phyloP scores from a whole-genome alignment of 768 basidiomycete genomes.

The Kwoniella europaea region DNA sequence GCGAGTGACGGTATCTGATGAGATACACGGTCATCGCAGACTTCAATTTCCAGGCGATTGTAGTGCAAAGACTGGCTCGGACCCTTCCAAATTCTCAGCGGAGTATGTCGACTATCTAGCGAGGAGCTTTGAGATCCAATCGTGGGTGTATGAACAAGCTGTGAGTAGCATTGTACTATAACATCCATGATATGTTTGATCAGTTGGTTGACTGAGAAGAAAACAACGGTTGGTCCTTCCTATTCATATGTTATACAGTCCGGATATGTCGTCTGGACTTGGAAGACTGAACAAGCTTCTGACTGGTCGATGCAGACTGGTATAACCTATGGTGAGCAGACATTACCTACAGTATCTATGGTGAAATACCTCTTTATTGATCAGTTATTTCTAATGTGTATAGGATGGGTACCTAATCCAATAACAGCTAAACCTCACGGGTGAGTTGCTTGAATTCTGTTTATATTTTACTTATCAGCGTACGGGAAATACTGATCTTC shows the following conservation, averaged over 20 bases:
- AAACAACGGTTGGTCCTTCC: background rate
- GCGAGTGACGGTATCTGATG: no score
- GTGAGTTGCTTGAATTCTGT: constrained; percentile 16
- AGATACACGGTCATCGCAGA: constrained; percentile 38
- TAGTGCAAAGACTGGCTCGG: constrained; percentile 69
- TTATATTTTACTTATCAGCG: background rate
- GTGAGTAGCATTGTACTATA: no score
- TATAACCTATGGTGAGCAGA: constrained; percentile 48
- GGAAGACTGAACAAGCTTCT: constrained; percentile 57
- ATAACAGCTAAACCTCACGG: constrained; percentile 53
- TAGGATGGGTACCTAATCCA: constrained; percentile 53
- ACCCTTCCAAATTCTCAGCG: constrained; percentile 64
- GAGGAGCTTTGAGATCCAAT: constrained; percentile 81
- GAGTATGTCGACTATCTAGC: constrained; percentile 63
- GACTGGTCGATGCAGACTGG: constrained; percentile 55
- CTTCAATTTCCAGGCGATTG: constrained; percentile 76
- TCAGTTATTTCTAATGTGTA: background rate
- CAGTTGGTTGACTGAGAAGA: no score
- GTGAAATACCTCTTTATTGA: no score
- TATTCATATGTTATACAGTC: constrained; percentile 7
- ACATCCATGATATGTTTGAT: no score
- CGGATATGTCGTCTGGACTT: constrained; percentile 44
- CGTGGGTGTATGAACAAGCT: constrained; percentile 71
- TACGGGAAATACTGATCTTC: no score
- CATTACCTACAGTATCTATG: no score